Base-by-base conservation (phyloP, 1,284 basidiomycete genomes). In the Leccinum ponderosum region DNA sequence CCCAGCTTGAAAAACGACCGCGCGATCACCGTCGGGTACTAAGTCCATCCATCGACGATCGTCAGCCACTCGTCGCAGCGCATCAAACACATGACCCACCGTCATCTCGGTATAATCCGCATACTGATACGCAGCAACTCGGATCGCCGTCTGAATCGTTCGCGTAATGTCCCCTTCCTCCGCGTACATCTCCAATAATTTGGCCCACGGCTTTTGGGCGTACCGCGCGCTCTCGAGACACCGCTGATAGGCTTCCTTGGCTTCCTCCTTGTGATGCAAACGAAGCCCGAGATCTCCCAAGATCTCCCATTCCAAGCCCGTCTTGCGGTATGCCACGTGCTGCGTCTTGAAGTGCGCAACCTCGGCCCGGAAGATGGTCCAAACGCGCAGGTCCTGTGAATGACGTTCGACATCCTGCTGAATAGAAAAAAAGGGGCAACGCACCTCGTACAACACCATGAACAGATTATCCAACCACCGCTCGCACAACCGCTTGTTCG, bases 281-380 rank as follows among this genome's bases (percentile, higher is more conserved):
- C 97, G 87, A 39, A 91, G 73, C 1, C 96, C 97, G 7, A 99
- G 82, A 72, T 99, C 97, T 33, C 97, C 97, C 2, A 99, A 81
- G 55, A 99, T 98, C 79, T 99, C 97, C 97, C 97, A 99, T 77
- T 99, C 97, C 15, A 94, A 81, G 0, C 93, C 95, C 0, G 97
- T 98, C 80, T 98, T 98, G 65, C 93, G 87, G 74, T 98, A 99
- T 0, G 95, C 95, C 64, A 98, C 91, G 67, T 97, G 93, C 73
- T 98, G 97, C 0, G 93, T 95, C 73, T 97, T 97, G 84, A 97
- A 99, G 73, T 99, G 97, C 1, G 95, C 94, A n/a, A 98, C 91
- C 73, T 99, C 97, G 3, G 97, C 97, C 20, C 97, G 87, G 88
- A 97, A 99, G 72, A 99, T 99, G 0, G 97, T 99, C 90, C 97